A percentile compares a stretch with the other conserved stretches of the same genome.
phyloP scores from a whole-genome alignment of 345 rosid genomes.

The Erysimum cheiranthoides region DNA sequence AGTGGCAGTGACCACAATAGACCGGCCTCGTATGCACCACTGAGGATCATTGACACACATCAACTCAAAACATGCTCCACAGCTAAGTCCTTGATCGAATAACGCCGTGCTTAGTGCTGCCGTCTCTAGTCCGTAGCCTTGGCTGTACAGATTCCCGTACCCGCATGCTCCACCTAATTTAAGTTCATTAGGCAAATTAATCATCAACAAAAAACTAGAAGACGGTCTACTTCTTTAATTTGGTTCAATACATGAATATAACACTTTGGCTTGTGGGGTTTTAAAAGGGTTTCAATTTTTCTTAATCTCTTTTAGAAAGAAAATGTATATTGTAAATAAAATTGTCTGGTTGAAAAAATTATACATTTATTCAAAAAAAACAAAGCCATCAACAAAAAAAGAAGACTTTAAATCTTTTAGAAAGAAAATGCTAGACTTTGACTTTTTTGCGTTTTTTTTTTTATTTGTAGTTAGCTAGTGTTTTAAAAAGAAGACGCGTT shows the following conservation, averaged over 20 bases:
- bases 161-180: conserved; percentile 83
- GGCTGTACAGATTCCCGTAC: conserved; percentile 73
- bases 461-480: not conserved
- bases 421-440: not conserved
- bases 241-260: too few relatives aligned
- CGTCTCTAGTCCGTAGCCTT: conserved; percentile 73
- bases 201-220: not conserved
- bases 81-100: conserved; percentile 66
- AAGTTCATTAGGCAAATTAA: conserved; percentile 3
- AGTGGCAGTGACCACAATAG: conserved; percentile 78
- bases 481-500: not conserved
- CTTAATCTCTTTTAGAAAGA: too few relatives aligned
- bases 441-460: not conserved
- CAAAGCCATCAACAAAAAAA: too few relatives aligned
- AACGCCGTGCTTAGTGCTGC: conserved; percentile 78
- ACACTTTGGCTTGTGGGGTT: too few relatives aligned
- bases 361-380: too few relatives aligned
- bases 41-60: conserved; percentile 71
- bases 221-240: too few relatives aligned
- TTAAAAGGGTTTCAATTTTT: too few relatives aligned
- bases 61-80: conserved; percentile 71
- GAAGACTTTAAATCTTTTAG: too few relatives aligned
- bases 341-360: too few relatives aligned
- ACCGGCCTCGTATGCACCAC: conserved; percentile 68
- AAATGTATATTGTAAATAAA: too few relatives aligned